Base-by-base conservation (phyloP, 106 monocot genomes). In the Ottelia alismoides region DNA sequence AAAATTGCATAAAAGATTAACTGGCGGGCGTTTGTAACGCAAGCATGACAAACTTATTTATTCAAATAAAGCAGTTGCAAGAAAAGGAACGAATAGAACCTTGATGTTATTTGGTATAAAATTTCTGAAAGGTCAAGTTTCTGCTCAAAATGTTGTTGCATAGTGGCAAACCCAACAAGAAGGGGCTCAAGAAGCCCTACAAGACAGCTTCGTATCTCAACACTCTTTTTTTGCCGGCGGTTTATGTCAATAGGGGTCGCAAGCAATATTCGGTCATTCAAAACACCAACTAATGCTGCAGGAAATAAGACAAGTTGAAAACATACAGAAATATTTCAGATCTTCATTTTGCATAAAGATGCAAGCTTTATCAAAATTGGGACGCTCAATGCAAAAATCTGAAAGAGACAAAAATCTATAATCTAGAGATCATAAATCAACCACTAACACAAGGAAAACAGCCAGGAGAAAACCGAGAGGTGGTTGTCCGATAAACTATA, bases 81-180 rank as follows among this genome's bases (percentile, higher is more conserved):
- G 20, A 6, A 21, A n/a, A 18, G 20, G 9, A 10, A 60, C n/a
- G 17, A 60, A 46, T 7, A 30, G 51, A 50, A 96, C 94, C 94
- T 88, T 82, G 94, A 88, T 22, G 94, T 84, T 70, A 96, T 88
- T 52, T 96, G 94, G 51, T 96, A 96, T 54, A 88, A 67, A 19
- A 88, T 81, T 61, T 96, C 94, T 44, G 94, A 73, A 47, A 20
- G 48, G 17, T 48, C 48, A n/a, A 48, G 48, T 21, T 48, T 48
- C 48, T 48, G 48, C 48, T 48, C 48, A 48, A 7, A n/a, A 48
- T 48, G 48, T 48, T 48, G 48, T 12, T n/a, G 48, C 5, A 96
- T 96, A n/a, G 48, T n/a, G 12, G 22, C 48, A 12, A 48, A 48
- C 20, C 48, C 48, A 12, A n/a, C 22, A 21, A 48, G 48, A 48